phyloP scores from a whole-genome alignment of 140 eudicot species.

The Stevia rebaudiana region DNA sequence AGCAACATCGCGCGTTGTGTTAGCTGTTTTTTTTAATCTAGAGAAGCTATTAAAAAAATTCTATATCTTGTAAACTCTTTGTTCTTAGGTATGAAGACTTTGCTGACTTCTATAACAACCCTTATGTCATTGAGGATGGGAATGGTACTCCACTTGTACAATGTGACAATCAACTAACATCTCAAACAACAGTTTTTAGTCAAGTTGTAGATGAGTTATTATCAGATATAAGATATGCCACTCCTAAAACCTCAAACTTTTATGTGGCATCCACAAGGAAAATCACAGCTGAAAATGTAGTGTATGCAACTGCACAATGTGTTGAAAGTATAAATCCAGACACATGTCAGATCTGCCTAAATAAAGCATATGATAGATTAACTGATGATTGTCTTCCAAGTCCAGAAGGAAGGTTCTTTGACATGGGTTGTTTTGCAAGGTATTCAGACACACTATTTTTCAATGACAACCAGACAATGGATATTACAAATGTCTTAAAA shows the following conservation, averaged over 20 bases:
- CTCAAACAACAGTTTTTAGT: slow-evolving; percentile 35
- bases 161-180: slow-evolving; percentile 40
- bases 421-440: slow-evolving; percentile 37
- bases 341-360: slow-evolving; percentile 41
- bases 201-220: slow-evolving; percentile 29
- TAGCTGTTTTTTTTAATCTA: no score
- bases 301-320: slow-evolving; percentile 57
- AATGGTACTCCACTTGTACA: slow-evolving; percentile 24
- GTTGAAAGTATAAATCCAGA: slow-evolving; percentile 27
- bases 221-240: slow-evolving; percentile 38
- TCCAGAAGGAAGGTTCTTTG: slow-evolving; percentile 45
- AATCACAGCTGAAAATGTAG: slow-evolving; percentile 17
- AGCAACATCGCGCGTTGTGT: no score
- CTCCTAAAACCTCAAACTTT: slow-evolving; percentile 40
- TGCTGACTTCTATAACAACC: slow-evolving; percentile 35
- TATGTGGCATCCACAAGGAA: slow-evolving; percentile 45
- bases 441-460: slow-evolving; percentile 36
- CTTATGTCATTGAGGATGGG: slow-evolving; percentile 26
- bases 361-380: slow-evolving; percentile 33
- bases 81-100: slow-evolving; percentile 52
- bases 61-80: background rate
- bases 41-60: background rate
- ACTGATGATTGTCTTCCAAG: slow-evolving; percentile 32
- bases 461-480: slow-evolving; percentile 28
- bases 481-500: slow-evolving; percentile 34